A percentile compares a stretch with the other conserved stretches of the same genome.
Evolutionary conservation across 2,329 filamentous ascomycete genomes (phyloP).

Genomic region (Colletotrichum sp.): DNA sequence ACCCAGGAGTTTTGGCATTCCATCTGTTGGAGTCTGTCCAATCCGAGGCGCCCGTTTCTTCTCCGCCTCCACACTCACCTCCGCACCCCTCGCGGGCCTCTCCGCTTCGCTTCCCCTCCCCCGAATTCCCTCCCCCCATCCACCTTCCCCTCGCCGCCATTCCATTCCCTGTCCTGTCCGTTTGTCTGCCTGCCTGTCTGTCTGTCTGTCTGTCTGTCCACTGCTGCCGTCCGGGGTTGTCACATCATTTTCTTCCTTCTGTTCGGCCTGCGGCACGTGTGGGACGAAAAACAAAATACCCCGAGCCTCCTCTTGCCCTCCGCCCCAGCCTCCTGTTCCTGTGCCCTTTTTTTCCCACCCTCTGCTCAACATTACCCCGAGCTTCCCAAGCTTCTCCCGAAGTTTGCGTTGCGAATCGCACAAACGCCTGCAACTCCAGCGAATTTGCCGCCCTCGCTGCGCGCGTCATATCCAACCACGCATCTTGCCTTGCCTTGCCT

Average conservation of each 20-base stretch:
- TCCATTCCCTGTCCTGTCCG: background rate
- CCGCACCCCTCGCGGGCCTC: background rate
- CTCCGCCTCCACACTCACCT: slow-evolving; percentile 7
- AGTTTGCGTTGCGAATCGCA: slow-evolving; percentile 4
- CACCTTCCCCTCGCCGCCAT: background rate
- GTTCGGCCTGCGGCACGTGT: slow-evolving; percentile 2
- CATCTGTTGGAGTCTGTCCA: background rate
- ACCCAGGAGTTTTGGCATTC: background rate
- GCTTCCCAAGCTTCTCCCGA: slow-evolving; percentile 24
- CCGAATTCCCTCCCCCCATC: background rate
- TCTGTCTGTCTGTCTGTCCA: background rate
- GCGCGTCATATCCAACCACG: slow-evolving; percentile 32
- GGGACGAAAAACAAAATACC: slow-evolving; percentile 20
- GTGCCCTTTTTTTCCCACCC: slow-evolving; percentile 26
- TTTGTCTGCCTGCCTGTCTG: background rate
- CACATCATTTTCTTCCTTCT: background rate
- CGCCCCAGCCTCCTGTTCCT: slow-evolving; percentile 5
- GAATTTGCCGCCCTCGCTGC: slow-evolving; percentile 22
- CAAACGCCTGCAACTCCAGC: slow-evolving; percentile 12
- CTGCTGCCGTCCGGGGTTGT: background rate
- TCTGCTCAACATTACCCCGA: slow-evolving; percentile 55
- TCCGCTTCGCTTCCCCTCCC: background rate
- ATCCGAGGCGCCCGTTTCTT: background rate
- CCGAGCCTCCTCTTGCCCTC: slow-evolving; percentile 18
- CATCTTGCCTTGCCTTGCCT: background rate